A percentile compares a stretch with the other conserved stretches of the same genome.
phyloP scores from a whole-genome alignment of 1,284 basidiomycete genomes.

The Anthracocystis setariae region DNA sequence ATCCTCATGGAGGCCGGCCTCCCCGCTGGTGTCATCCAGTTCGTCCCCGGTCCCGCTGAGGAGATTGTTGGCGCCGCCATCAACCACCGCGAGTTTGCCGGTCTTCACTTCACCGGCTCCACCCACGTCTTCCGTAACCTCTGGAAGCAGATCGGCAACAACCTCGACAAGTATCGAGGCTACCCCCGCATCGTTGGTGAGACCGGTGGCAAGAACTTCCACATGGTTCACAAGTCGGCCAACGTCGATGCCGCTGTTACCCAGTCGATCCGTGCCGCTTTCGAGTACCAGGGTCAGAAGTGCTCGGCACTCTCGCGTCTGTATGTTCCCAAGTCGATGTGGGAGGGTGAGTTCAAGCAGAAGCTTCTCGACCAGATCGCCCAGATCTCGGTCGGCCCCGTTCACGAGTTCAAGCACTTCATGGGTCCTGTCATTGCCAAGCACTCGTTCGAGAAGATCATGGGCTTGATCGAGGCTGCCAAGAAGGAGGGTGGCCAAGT shows the following conservation, averaged over 20 bases:
- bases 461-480: conserved; percentile 85
- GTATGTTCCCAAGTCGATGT: conserved; percentile 87
- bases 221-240: conserved; percentile 87
- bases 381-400: conserved; percentile 85
- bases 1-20: conserved; percentile 93
- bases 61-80: conserved; percentile 61
- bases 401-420: conserved; percentile 84
- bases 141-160: conserved; percentile 93
- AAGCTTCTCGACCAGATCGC: conserved; percentile 79
- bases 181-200: conserved; percentile 97
- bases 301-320: conserved; percentile 92
- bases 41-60: conserved; percentile 75
- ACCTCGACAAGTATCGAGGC: conserved; percentile 75
- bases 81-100: conserved; percentile 84
- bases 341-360: conserved; percentile 88
- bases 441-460: conserved; percentile 88
- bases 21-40: conserved; percentile 94
- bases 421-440: conserved; percentile 94
- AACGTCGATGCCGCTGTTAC: conserved; percentile 87
- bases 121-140: conserved; percentile 87
- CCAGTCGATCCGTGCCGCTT: conserved; percentile 87
- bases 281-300: conserved; percentile 99
- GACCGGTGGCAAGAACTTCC: conserved; percentile 95
- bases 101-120: conserved; percentile 95
- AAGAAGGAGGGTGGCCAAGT: conserved; percentile 88